These are phyloP conservation scores for Barbatosphaeria neglecta DNA, from an alignment of 495 filamentous ascomycete genomes.

Conservation along the genomic window DNA sequence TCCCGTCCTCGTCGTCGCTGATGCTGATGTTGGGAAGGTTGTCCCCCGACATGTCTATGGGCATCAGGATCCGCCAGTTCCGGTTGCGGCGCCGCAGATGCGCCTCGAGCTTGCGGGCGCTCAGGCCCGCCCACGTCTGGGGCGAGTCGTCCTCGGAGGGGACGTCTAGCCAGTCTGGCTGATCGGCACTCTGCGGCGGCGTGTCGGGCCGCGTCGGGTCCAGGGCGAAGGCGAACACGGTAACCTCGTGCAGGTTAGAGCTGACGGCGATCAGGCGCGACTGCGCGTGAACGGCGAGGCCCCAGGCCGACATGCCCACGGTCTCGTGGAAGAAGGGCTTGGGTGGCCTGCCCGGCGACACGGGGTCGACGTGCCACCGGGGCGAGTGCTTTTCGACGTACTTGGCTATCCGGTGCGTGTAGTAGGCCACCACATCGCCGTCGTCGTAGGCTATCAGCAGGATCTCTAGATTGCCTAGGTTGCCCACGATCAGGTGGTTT, in stretches of 20 bases:
- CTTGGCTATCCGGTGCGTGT: slow-evolving; percentile 38
- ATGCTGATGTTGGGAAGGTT: slow-evolving; percentile 81
- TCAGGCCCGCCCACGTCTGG: slow-evolving; percentile 4
- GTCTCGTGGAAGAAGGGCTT: slow-evolving; percentile 60
- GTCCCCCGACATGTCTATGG: slow-evolving; percentile 14
- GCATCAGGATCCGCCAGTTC: slow-evolving; percentile 29
- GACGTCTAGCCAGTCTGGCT: too few relatives aligned
- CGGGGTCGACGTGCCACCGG: slow-evolving; percentile 3
- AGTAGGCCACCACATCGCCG: slow-evolving; percentile 77
- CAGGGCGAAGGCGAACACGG: slow-evolving; percentile 65
- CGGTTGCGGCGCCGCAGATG: slow-evolving; percentile 20
- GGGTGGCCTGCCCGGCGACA: slow-evolving; percentile 1
- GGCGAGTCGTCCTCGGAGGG: slow-evolving; percentile 8
- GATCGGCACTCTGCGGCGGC: too few relatives aligned
- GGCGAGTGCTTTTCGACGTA: slow-evolving; percentile 4
- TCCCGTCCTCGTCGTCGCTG: slow-evolving; percentile 50
- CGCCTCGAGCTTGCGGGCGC: slow-evolving; percentile 12
- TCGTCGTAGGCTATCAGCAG: slow-evolving; percentile 70
- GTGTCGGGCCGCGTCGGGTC: slow-evolving; percentile 17
- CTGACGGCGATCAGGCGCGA: slow-evolving; percentile 72
- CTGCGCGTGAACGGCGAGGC: slow-evolving; percentile 69
- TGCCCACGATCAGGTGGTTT: slow-evolving; percentile 68
- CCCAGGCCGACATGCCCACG: slow-evolving; percentile 76
- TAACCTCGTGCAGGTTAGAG: slow-evolving; percentile 56
- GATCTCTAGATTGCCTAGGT: slow-evolving; percentile 72